These are phyloP conservation scores for Helminthosporium solani DNA, from an alignment of 2,329 filamentous ascomycete genomes.

Conservation along the genomic window DNA sequence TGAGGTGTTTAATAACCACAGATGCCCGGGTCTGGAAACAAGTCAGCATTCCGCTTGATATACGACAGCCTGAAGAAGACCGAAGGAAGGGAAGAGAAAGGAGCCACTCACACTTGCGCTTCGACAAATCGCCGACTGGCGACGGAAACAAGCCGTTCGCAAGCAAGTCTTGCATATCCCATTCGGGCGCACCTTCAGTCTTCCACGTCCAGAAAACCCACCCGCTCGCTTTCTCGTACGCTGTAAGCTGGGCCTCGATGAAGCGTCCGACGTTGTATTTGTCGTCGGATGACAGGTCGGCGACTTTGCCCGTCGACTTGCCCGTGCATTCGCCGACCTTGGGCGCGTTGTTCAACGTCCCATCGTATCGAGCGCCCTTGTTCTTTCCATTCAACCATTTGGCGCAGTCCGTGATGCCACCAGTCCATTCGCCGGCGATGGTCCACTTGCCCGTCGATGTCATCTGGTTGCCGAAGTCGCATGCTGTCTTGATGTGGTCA, in stretches of 20 bases:
- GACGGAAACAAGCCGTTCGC: conserved; percentile 52
- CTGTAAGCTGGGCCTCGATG: conserved; percentile 51
- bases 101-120: conserved; percentile 40
- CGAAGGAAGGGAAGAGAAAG: background rate
- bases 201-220: conserved; percentile 57
- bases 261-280: conserved; percentile 47
- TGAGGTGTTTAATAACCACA: conserved; percentile 26
- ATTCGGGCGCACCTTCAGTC: conserved; percentile 52
- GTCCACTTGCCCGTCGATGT: conserved; percentile 49
- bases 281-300: conserved; percentile 44
- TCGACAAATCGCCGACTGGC: conserved; percentile 30
- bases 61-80: background rate
- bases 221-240: conserved; percentile 49
- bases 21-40: conserved; percentile 35
- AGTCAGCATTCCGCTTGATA: conserved; percentile 16
- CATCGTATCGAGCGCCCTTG: conserved; percentile 50
- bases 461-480: conserved; percentile 49
- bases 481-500: conserved; percentile 46
- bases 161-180: conserved; percentile 50
- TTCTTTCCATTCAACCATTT: conserved; percentile 52
- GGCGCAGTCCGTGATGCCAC: conserved; percentile 50
- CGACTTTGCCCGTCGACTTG: conserved; percentile 48
- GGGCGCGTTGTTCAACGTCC: conserved; percentile 39
- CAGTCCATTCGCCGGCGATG: conserved; percentile 51
- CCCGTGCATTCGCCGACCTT: conserved; percentile 48